These are phyloP conservation scores for Phialocephala sp. DNA, from an alignment of 2,329 filamentous ascomycete species.

Conservation along the genomic window DNA sequence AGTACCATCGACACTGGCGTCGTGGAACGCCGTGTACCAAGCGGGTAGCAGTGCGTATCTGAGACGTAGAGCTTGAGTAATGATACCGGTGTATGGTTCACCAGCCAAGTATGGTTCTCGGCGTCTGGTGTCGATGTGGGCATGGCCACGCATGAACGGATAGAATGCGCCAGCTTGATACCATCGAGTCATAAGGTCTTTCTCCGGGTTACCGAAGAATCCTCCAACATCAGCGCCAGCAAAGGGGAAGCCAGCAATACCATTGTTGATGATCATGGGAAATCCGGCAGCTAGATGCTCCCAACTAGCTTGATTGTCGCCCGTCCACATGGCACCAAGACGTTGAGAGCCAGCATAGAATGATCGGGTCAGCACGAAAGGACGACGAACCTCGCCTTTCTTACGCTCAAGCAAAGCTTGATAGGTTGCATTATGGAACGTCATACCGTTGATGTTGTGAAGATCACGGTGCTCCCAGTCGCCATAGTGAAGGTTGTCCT, in stretches of 20 bases:
- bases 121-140: slow-evolving; percentile 93
- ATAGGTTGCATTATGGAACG: slow-evolving; percentile 93
- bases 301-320: slow-evolving; percentile 95
- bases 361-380: slow-evolving; percentile 90
- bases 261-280: slow-evolving; percentile 92
- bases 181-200: slow-evolving; percentile 91
- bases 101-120: slow-evolving; percentile 90
- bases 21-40: slow-evolving; percentile 97
- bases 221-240: slow-evolving; percentile 94
- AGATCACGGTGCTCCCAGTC: slow-evolving; percentile 97
- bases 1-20: slow-evolving; percentile 80
- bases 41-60: slow-evolving; percentile 88
- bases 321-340: slow-evolving; percentile 96
- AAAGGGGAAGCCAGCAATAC: slow-evolving; percentile 92
- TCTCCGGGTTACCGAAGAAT: slow-evolving; percentile 96
- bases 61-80: slow-evolving; percentile 84
- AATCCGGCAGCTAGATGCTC: slow-evolving; percentile 86
- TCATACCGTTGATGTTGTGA: slow-evolving; percentile 95
- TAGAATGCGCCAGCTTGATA: slow-evolving; percentile 97
- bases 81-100: slow-evolving; percentile 84
- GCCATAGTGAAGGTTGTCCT: slow-evolving; percentile 91
- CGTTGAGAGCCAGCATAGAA: slow-evolving; percentile 93
- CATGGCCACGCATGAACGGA: slow-evolving; percentile 96
- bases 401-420: slow-evolving; percentile 83
- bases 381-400: slow-evolving; percentile 82